phyloP scores from a whole-genome alignment of 2,329 filamentous ascomycete genomes.

The Claviceps digitariae region DNA sequence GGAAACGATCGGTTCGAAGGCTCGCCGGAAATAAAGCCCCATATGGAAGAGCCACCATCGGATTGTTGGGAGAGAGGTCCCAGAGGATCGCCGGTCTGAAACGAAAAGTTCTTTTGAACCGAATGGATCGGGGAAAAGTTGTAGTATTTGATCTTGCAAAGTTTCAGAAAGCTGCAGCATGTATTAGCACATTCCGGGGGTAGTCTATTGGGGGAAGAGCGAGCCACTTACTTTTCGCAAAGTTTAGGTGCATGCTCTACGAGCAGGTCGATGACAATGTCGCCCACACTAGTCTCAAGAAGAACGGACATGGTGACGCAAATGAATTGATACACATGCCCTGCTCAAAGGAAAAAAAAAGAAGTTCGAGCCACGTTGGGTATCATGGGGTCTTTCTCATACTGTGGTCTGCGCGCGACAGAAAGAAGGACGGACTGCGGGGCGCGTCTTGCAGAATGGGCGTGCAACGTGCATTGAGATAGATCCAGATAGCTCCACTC shows the following conservation, averaged over 20 bases:
- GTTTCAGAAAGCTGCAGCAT: conserved; percentile 74
- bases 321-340: background rate
- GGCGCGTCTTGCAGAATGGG: too few species aligned
- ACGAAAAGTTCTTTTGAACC: conserved; percentile 89
- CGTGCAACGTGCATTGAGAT: too few species aligned
- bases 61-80: conserved; percentile 73
- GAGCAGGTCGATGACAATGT: conserved; percentile 88
- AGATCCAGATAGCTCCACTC: too few species aligned
- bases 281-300: conserved; percentile 81
- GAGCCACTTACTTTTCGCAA: conserved; percentile 76
- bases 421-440: background rate
- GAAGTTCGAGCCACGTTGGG: background rate
- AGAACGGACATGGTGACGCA: conserved; percentile 65
- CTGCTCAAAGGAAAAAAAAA: background rate
- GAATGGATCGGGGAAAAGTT: conserved; percentile 90
- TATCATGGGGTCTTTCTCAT: background rate
- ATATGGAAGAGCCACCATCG: conserved; percentile 87
- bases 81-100: conserved; percentile 89
- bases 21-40: conserved; percentile 61
- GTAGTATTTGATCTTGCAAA: conserved; percentile 99
- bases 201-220: background rate
- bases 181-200: conserved; percentile 16
- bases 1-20: conserved; percentile 63
- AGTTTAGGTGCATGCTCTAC: conserved; percentile 80
- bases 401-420: background rate